These are phyloP conservation scores for Carex cristatella DNA, from an alignment of 176 grass and related monocot species.

Conservation along the genomic window DNA sequence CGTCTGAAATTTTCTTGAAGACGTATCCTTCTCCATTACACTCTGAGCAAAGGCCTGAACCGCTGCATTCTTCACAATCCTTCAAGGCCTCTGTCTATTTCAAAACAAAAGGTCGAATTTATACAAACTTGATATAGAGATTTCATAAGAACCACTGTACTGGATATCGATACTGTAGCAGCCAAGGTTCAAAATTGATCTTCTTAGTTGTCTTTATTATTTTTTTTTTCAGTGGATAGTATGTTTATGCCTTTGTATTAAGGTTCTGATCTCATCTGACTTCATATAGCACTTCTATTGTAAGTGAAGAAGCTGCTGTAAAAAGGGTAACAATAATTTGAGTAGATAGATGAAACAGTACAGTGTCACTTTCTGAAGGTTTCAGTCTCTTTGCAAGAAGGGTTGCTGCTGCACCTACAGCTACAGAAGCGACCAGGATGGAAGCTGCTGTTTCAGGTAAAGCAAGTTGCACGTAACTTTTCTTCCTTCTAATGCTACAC, in stretches of 20 bases:
- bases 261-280: too few relatives aligned
- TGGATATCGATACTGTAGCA: not conserved
- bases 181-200: not conserved
- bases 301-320: not conserved
- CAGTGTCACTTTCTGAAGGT: slow-evolving; percentile 23
- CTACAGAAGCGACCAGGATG: slow-evolving; percentile 26
- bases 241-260: not conserved
- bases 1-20: slow-evolving; percentile 38
- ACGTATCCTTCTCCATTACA: slow-evolving; percentile 49
- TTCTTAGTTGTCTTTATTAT: not conserved
- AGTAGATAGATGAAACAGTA: slow-evolving; percentile 11
- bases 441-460: slow-evolving; percentile 39
- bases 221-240: not conserved
- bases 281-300: not conserved
- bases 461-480: slow-evolving; percentile 10
- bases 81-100: not conserved
- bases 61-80: slow-evolving; percentile 35
- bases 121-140: not conserved
- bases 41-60: slow-evolving; percentile 37
- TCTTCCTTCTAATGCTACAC: not conserved
- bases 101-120: not conserved
- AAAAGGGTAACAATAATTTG: not conserved
- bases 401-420: slow-evolving; percentile 33
- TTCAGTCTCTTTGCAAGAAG: slow-evolving; percentile 34
- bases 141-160: not conserved